Percentiles rank a stretch among this genome's conserved stretches.
These are phyloP conservation scores for Rhynchospora tenuis DNA, from an alignment of 176 grass and related monocot genomes.

Conservation along the genomic window DNA sequence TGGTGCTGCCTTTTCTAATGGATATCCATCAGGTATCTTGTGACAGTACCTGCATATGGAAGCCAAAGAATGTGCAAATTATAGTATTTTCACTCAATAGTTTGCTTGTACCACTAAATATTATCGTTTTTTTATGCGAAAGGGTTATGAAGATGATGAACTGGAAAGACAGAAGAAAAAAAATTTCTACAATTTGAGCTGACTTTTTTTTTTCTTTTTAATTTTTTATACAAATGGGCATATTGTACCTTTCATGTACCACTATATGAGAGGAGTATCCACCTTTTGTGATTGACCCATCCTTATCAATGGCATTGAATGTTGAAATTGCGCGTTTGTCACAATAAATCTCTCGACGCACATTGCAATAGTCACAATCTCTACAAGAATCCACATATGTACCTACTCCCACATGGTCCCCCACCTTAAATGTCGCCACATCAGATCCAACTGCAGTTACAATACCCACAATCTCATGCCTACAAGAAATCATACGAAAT, in stretches of 20 bases:
- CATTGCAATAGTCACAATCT: constrained; percentile 28
- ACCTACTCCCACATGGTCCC: constrained; percentile 46
- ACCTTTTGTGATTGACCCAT: constrained; percentile 31
- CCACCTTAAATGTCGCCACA: constrained; percentile 27
- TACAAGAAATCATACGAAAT: neutral
- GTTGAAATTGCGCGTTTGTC: neutral
- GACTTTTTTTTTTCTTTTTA: neutral
- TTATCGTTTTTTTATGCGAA: neutral
- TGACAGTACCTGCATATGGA: constrained; percentile 10
- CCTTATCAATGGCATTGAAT: constrained; percentile 37
- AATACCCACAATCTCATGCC: constrained; percentile 45
- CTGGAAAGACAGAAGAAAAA: too few species aligned
- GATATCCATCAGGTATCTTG: constrained; percentile 31
- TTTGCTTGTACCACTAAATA: neutral
- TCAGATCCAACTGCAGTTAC: constrained; percentile 26
- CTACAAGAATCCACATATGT: constrained; percentile 28
- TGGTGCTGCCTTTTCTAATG: constrained; percentile 27
- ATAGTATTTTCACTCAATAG: neutral
- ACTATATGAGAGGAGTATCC: constrained; percentile 32
- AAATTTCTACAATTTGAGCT: too few species aligned
- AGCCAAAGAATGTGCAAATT: neutral
- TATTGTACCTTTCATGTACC: constrained; percentile 31
- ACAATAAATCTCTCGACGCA: constrained; percentile 37
- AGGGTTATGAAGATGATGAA: neutral
- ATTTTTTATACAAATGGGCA: neutral